These are phyloP conservation scores for Scorias spongiosa DNA, from an alignment of 2,329 filamentous ascomycete genomes.

Conservation along the genomic window DNA sequence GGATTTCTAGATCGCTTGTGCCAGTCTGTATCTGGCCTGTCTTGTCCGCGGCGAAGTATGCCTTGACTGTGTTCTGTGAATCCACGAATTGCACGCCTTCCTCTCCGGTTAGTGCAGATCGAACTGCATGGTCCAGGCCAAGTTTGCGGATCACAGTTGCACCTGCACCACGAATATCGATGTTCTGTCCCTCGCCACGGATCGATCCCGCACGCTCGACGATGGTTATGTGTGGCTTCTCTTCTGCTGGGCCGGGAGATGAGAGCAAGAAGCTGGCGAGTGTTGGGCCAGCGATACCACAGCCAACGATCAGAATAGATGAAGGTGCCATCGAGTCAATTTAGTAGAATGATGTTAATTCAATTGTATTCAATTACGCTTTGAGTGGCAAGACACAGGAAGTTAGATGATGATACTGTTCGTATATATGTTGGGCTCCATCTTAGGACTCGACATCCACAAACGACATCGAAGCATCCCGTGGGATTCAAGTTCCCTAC, in stretches of 20 bases:
- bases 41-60: conserved; percentile 11
- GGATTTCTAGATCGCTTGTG: conserved; percentile 20
- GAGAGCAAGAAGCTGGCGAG: conserved; percentile 15
- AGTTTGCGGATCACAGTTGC: conserved; percentile 15
- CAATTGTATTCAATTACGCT: too few species aligned
- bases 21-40: conserved; percentile 12
- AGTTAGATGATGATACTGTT: too few species aligned
- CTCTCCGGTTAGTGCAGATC: conserved; percentile 12
- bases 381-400: too few species aligned
- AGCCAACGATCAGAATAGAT: conserved; percentile 16
- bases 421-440: too few species aligned
- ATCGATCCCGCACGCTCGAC: conserved; percentile 12
- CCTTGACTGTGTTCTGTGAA: conserved; percentile 8
- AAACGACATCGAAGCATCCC: too few species aligned
- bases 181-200: conserved; percentile 16
- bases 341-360: not conserved
- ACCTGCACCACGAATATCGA: conserved; percentile 18
- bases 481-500: too few species aligned
- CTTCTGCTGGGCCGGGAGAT: conserved; percentile 1
- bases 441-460: too few species aligned
- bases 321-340: conserved; percentile 3
- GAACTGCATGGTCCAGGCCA: conserved; percentile 15
- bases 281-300: conserved; percentile 15
- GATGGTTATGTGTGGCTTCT: conserved; percentile 15
- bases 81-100: conserved; percentile 17